Evolutionary conservation across 805 yeast genomes (phyloP).

Genomic region (Saccharomyces jurei): DNA sequence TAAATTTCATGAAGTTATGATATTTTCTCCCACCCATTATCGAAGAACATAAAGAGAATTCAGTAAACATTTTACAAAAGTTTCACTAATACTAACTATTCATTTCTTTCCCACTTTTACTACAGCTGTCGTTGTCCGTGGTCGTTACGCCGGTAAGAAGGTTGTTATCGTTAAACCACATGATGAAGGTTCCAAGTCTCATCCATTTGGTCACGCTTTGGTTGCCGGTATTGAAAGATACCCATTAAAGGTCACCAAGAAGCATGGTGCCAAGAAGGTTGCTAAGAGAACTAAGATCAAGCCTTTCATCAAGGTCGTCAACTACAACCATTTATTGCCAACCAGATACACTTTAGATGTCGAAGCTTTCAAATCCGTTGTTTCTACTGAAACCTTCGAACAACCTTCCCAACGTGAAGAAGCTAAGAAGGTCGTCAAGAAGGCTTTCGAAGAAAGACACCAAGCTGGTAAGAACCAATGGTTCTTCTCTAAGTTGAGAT

Average conservation of each 20-base stretch:
- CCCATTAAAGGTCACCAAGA: constrained; percentile 94
- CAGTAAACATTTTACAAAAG: not conserved
- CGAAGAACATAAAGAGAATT: not conserved
- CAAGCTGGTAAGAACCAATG: constrained; percentile 99
- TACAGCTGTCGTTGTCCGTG: constrained; percentile 96
- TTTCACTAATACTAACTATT: constrained; percentile 22
- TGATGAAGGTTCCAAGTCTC: constrained; percentile 97
- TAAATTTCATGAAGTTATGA: not conserved
- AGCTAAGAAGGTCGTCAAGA: constrained; percentile 97
- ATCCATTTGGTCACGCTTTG: constrained; percentile 98
- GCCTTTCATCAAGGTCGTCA: constrained; percentile 97
- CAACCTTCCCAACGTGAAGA: constrained; percentile 98
- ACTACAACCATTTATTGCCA: constrained; percentile 99
- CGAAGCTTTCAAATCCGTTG: constrained; percentile 85
- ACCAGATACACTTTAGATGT: constrained; percentile 98
- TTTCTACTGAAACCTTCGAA: constrained; percentile 86
- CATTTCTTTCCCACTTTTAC: constrained; percentile 3
- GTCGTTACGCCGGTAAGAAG: constrained; percentile 99
- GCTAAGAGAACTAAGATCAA: constrained; percentile 96
- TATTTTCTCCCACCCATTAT: not conserved
- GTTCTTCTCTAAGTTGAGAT: constrained; percentile 97
- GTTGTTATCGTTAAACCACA: constrained; percentile 97
- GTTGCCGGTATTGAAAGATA: constrained; percentile 99
- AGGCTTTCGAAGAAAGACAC: constrained; percentile 99
- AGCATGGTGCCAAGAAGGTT: constrained; percentile 90